Percentiles rank a stretch among this genome's conserved stretches.
Evolutionary conservation across 306 rosid species (phyloP).

Genomic region (Ormosia emarginata): DNA sequence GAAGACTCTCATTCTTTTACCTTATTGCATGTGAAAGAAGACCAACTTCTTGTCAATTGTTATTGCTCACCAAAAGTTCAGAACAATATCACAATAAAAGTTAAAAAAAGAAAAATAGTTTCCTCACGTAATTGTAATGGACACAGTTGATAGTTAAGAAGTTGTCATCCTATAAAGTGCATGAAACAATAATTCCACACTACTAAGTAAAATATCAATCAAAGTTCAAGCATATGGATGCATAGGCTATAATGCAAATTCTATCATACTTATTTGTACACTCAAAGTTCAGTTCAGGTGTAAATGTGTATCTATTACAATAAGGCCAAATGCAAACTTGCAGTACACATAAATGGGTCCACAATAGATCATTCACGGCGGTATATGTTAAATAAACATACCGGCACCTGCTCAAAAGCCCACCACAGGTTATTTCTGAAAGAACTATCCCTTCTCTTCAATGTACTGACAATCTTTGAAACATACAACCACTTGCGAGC

Average conservation of each 20-base stretch:
- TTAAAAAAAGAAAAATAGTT: neutral
- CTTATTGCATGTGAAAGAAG: neutral
- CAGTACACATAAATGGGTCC: neutral
- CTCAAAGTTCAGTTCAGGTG: neutral
- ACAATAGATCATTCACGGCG: neutral
- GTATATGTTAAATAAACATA: slow-evolving; percentile 28
- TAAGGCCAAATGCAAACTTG: neutral
- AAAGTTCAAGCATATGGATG: neutral
- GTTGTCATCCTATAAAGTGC: neutral
- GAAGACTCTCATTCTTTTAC: neutral
- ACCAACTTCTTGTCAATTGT: slow-evolving; percentile 4
- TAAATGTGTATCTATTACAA: neutral
- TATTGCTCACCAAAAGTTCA: neutral
- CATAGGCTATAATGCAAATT: neutral
- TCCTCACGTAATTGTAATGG: neutral
- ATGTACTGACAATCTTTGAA: slow-evolving; percentile 44
- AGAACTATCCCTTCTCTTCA: slow-evolving; percentile 68
- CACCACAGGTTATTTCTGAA: slow-evolving; percentile 51
- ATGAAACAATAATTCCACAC: neutral
- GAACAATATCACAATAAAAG: neutral
- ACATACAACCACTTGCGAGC: slow-evolving; percentile 44
- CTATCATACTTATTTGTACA: neutral
- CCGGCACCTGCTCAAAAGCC: slow-evolving; percentile 59
- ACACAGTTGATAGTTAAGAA: neutral
- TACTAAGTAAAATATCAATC: neutral